Conservation (phyloP, 768 basidiomycete species). For the Rubroboletus satanas region DNA sequence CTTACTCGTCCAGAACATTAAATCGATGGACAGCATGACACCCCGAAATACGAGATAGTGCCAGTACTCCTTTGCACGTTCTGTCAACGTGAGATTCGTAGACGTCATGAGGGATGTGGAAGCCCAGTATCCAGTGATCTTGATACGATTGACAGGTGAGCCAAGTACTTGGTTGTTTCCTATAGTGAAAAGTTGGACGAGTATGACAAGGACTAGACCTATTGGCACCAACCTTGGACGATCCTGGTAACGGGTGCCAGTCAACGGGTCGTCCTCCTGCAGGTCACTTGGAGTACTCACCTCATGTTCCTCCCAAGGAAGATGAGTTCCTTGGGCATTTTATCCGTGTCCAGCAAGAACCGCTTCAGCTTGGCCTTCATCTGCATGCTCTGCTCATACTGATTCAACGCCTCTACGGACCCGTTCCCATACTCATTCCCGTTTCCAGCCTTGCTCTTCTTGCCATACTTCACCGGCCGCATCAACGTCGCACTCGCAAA, state of each 20-base stretch:
- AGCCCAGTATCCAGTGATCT: constrained; percentile 83
- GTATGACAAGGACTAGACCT: not conserved
- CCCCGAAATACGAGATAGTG: constrained; percentile 59
- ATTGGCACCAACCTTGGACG: constrained; percentile 32
- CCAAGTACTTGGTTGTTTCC: constrained; percentile 81
- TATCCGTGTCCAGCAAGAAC: constrained; percentile 71
- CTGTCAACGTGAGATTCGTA: constrained; percentile 37
- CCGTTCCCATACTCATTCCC: constrained; percentile 1
- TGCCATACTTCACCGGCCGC: constrained; percentile 48
- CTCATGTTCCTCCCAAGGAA: constrained; percentile 79
- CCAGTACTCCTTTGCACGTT: constrained; percentile 50
- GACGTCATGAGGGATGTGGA: constrained; percentile 58
- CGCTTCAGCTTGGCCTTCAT: constrained; percentile 66
- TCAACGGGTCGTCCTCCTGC: not conserved
- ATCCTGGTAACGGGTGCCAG: constrained; percentile 20
- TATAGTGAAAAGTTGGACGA: constrained; percentile 17
- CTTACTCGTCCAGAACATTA: constrained; percentile 63
- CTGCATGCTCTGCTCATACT: constrained; percentile 64
- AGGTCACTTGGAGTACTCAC: constrained; percentile 25
- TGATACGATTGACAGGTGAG: constrained; percentile 86
- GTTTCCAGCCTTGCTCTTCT: not conserved
- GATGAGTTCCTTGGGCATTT: constrained; percentile 72
- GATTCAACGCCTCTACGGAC: constrained; percentile 37
- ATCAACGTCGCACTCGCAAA: constrained; percentile 72
- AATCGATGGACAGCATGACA: constrained; percentile 66